phyloP scores from a whole-genome alignment of 352 stramenopile species.

The Globisporangium paddicum region DNA sequence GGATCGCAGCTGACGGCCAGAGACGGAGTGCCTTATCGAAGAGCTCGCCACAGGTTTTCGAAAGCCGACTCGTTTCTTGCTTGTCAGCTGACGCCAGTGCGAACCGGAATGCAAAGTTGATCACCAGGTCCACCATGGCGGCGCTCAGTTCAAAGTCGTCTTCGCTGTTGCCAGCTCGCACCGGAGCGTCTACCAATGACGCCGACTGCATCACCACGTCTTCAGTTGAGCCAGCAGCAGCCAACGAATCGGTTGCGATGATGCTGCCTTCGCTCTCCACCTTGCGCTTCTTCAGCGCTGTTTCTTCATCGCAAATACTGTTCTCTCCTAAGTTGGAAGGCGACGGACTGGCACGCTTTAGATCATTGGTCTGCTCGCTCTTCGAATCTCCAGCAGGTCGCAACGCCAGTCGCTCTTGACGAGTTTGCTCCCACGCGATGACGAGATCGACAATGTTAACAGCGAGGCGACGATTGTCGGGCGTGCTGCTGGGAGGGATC shows the following conservation, averaged over 20 bases:
- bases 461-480: constrained; percentile 91
- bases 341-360: constrained; percentile 14
- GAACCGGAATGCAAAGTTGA: constrained; percentile 91
- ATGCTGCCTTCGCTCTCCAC: constrained; percentile 22
- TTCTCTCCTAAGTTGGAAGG: background rate
- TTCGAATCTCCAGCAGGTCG: constrained; percentile 1
- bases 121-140: constrained; percentile 88
- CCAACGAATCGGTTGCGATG: constrained; percentile 14
- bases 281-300: constrained; percentile 40
- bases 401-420: constrained; percentile 55
- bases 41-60: constrained; percentile 85
- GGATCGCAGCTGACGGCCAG: constrained; percentile 83
- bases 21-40: constrained; percentile 85
- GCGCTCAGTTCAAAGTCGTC: constrained; percentile 86
- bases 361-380: constrained; percentile 4
- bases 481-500: constrained; percentile 90
- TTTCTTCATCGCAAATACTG: constrained; percentile 3
- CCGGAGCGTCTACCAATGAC: background rate
- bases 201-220: constrained; percentile 9
- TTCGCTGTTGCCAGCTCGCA: constrained; percentile 34
- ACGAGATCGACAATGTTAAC: constrained; percentile 95
- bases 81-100: constrained; percentile 86
- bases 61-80: constrained; percentile 82
- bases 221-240: constrained; percentile 8
- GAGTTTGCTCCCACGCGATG: constrained; percentile 93